A percentile compares a stretch with the other conserved stretches of the same genome.
phyloP scores from a whole-genome alignment of 1,139 yeast genomes.

The Suhomyces yuchorum region DNA sequence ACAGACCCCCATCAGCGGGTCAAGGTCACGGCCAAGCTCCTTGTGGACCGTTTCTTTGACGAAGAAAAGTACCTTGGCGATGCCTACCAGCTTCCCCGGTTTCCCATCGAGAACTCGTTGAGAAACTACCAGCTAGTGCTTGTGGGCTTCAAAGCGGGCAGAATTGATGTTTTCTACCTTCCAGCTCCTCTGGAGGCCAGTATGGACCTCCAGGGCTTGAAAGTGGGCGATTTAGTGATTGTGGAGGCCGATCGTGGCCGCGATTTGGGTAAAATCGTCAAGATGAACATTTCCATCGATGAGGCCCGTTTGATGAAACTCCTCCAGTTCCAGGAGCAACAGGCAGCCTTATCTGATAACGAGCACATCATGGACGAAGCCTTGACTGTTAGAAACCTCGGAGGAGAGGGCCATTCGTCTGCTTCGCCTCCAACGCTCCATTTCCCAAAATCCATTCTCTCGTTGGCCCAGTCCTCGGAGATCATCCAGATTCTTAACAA shows the following conservation, averaged over 20 bases:
- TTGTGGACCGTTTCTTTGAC: slow-evolving; percentile 19
- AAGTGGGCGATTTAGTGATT: slow-evolving; percentile 77
- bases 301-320: slow-evolving; percentile 58
- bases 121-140: slow-evolving; percentile 50
- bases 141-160: slow-evolving; percentile 84
- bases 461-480: slow-evolving; percentile 67
- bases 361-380: slow-evolving; percentile 19
- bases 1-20: slow-evolving; percentile 46
- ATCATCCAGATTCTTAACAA: slow-evolving; percentile 60
- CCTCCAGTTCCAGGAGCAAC: slow-evolving; percentile 59
- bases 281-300: slow-evolving; percentile 65
- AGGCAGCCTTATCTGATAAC: slow-evolving; percentile 44
- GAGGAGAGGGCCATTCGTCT: slow-evolving; percentile 15
- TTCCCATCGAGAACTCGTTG: slow-evolving; percentile 41
- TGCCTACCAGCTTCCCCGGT: slow-evolving; percentile 43
- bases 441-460: slow-evolving; percentile 74
- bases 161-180: slow-evolving; percentile 78
- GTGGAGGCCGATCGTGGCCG: slow-evolving; percentile 98
- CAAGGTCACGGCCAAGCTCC: slow-evolving; percentile 28
- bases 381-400: slow-evolving; percentile 28
- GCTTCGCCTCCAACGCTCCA: slow-evolving; percentile 47
- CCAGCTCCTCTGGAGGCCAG: slow-evolving; percentile 34
- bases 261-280: slow-evolving; percentile 81
- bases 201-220: slow-evolving; percentile 24
- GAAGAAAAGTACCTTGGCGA: slow-evolving; percentile 34